Evolutionary conservation across 2,329 filamentous ascomycete species (phyloP), one percentile per base, ranked within the genome.

Genomic region (Paraconiothyrium sp.): DNA sequence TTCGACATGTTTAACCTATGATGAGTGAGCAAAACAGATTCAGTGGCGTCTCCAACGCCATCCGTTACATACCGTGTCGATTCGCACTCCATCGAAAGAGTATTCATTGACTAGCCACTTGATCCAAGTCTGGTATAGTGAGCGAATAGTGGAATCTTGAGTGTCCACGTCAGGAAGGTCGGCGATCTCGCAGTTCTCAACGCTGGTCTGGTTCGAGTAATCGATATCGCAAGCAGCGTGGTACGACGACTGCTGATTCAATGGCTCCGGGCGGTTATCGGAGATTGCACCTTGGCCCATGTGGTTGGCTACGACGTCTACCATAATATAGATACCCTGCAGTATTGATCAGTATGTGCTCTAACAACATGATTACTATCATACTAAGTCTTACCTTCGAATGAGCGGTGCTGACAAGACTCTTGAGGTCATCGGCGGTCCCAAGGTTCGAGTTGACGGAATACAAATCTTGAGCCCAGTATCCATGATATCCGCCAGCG

Each of bases 1-100:
- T 63, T 88, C 82, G 14, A 89, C 85, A 72, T 89, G 86, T 75
- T 87, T 88, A 63, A 86, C 86, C 51, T 54, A 27, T 16, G 6
- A 0, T 43, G n/a, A 54, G 27, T 54, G 13, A 54, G 35, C n/a
- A 37, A 37, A 22, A 22, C 14, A 3, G 3, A 22, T 8, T 22
- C 16, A 13, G 16, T 20, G 16, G 13, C 14, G 7, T 41, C 9
- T 14, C 4, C 32, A 51, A 20, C 4, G 5, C 5, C 32, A 11
- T 35, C n/a, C 37, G 32, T 11, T 22, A 51, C 51, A 20, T 54
- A 54, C 55, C 0, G 85, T 88, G 64, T 89, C 87, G 66, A 89
- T 84, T 37, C 87, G 85, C 11, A 88, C 78, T 2, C 87, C 86
- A 70, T 88, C 87, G 51, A 78, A 76, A 4, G 51, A 51, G 64